Conservation (phyloP, 2,329 filamentous ascomycete genomes). For the Didymella pinodella region DNA sequence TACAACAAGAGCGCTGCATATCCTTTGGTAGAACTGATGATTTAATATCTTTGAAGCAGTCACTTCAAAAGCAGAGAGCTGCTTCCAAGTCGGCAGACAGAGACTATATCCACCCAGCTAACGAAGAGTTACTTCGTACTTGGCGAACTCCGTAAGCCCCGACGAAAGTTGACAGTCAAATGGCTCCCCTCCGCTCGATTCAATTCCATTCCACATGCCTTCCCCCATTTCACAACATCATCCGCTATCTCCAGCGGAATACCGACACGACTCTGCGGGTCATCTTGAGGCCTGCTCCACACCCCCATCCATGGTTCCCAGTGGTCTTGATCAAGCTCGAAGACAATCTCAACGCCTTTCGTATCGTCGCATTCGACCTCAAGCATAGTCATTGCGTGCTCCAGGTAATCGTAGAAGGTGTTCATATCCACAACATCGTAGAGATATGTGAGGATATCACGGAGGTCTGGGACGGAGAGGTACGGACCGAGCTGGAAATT, state of each 20-base stretch:
- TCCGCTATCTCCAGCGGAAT: constrained; percentile 13
- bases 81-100: not conserved
- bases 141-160: not conserved
- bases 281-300: constrained; percentile 10
- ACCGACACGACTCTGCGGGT: not conserved
- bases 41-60: no score
- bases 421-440: constrained; percentile 13
- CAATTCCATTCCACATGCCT: constrained; percentile 10
- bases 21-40: no score
- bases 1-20: no score
- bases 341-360: constrained; percentile 9
- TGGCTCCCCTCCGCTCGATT: constrained; percentile 7
- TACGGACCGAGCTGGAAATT: not conserved
- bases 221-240: constrained; percentile 11
- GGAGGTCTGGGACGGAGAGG: not conserved
- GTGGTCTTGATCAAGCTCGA: not conserved
- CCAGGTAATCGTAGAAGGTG: constrained; percentile 2
- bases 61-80: no score
- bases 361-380: not conserved
- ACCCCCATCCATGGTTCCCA: constrained; percentile 17
- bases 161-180: constrained; percentile 15
- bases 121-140: not conserved
- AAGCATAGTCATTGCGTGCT: constrained; percentile 2
- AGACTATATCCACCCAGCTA: not conserved
- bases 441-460: not conserved